Evolutionary conservation across 495 filamentous ascomycete genomes (phyloP).

Genomic region (Aspergillus mulundensis): DNA sequence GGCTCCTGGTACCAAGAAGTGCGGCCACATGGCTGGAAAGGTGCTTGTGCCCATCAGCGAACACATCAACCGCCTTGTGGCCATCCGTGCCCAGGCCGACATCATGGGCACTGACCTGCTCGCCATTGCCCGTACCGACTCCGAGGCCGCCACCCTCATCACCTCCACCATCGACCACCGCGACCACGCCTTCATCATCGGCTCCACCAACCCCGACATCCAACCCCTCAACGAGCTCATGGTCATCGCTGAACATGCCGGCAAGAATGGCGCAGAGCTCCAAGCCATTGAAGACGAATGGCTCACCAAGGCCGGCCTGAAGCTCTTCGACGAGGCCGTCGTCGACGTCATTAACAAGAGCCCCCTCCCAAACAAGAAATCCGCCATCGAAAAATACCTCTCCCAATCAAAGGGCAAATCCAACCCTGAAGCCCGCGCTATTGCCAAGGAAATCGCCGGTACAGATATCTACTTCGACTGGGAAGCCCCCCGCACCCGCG

Average conservation of each 20-base stretch:
- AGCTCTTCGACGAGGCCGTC: constrained; percentile 88
- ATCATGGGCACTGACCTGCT: constrained; percentile 96
- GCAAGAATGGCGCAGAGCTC: constrained; percentile 75
- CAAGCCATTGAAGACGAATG: constrained; percentile 92
- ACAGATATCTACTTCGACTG: constrained; percentile 87
- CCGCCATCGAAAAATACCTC: constrained; percentile 61
- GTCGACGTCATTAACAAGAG: constrained; percentile 71
- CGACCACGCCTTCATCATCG: constrained; percentile 91
- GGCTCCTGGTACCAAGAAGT: constrained; percentile 98
- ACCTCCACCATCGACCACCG: constrained; percentile 92
- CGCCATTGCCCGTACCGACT: constrained; percentile 90
- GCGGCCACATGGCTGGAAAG: constrained; percentile 99
- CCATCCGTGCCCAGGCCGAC: constrained; percentile 95
- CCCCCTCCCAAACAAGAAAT: constrained; percentile 61
- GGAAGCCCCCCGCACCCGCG: constrained; percentile 84
- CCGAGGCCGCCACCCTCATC: constrained; percentile 95
- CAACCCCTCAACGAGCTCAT: constrained; percentile 88
- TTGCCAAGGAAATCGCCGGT: constrained; percentile 80
- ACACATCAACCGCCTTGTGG: constrained; percentile 96
- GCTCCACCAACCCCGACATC: constrained; percentile 78
- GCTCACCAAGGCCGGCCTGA: constrained; percentile 76
- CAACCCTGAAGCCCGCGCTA: constrained; percentile 74
- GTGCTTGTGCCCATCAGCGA: constrained; percentile 95
- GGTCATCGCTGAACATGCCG: constrained; percentile 75
- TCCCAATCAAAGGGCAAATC: constrained; percentile 71